phyloP scores from a whole-genome alignment of 2,329 filamentous ascomycete species.

The Penicillium sp. region DNA sequence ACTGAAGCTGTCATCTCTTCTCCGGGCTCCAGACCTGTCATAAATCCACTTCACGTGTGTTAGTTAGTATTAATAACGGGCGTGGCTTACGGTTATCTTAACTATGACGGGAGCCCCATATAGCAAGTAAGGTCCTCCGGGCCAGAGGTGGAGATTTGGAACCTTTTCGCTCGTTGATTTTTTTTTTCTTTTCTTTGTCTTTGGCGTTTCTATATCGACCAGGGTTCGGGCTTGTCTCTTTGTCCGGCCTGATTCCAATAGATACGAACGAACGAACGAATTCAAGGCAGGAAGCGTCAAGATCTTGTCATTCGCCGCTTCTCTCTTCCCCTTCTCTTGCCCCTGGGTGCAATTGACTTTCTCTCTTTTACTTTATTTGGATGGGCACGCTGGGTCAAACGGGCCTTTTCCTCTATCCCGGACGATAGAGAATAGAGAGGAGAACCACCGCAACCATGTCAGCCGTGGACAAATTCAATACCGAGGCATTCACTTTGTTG shows the following conservation, averaged over 20 bases:
- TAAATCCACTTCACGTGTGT: neutral
- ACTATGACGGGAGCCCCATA: neutral
- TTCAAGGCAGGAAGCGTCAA: slow-evolving; percentile 2
- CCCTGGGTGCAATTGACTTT: neutral
- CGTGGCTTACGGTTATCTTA: neutral
- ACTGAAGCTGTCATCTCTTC: neutral
- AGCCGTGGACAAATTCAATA: slow-evolving; percentile 36
- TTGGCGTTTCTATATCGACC: slow-evolving; percentile 22
- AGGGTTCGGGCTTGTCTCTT: slow-evolving; percentile 15
- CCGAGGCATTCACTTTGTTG: slow-evolving; percentile 51
- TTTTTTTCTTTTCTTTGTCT: neutral
- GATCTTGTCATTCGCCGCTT: slow-evolving; percentile 4
- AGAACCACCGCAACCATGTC: neutral
- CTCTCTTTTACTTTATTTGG: slow-evolving; percentile 22
- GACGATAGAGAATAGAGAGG: neutral
- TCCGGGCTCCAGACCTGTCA: neutral
- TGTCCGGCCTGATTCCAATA: slow-evolving; percentile 25
- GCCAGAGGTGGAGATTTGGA: neutral
- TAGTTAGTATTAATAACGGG: neutral
- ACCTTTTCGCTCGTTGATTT: slow-evolving; percentile 1
- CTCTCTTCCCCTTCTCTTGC: neutral
- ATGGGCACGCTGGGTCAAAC: slow-evolving; percentile 9
- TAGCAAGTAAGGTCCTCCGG: neutral
- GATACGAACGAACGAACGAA: slow-evolving; percentile 10
- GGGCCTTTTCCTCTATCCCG: neutral